Percentiles rank a stretch among this genome's conserved stretches.
These are phyloP conservation scores for Camptophora hylomeconis DNA, from an alignment of 2,329 filamentous ascomycete genomes.

Conservation along the genomic window DNA sequence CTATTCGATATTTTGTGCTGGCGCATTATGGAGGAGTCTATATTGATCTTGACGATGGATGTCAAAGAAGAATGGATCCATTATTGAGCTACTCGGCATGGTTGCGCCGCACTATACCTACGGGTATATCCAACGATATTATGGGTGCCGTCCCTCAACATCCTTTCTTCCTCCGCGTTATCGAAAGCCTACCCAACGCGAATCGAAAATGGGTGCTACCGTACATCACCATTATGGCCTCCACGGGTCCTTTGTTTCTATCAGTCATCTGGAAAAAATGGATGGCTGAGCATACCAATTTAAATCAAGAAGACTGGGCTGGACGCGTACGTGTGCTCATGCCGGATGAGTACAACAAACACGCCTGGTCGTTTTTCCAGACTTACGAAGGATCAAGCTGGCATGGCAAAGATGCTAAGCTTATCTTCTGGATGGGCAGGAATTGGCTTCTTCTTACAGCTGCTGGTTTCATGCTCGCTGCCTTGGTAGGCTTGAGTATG, in stretches of 20 bases:
- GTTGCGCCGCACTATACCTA: conserved; percentile 59
- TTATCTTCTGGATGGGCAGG: conserved; percentile 53
- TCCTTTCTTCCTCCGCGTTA: conserved; percentile 59
- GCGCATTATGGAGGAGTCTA: conserved; percentile 69
- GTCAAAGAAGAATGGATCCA: conserved; percentile 54
- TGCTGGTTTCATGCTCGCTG: conserved; percentile 36
- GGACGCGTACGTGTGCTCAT: conserved; percentile 54
- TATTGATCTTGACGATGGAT: conserved; percentile 66
- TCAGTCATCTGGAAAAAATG: conserved; percentile 67
- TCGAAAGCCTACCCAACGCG: conserved; percentile 54
- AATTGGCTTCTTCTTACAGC: conserved; percentile 44
- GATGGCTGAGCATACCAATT: conserved; percentile 35
- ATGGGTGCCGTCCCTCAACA: conserved; percentile 63
- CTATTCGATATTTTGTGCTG: conserved; percentile 68
- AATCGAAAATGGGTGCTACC: conserved; percentile 55
- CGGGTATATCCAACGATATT: conserved; percentile 68
- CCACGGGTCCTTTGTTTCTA: conserved; percentile 62
- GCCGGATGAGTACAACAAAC: conserved; percentile 55
- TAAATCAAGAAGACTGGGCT: conserved; percentile 28
- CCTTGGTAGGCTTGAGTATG: conserved; percentile 32
- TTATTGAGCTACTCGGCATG: conserved; percentile 57
- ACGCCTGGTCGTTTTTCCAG: conserved; percentile 60
- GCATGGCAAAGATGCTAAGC: conserved; percentile 49
- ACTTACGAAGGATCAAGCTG: conserved; percentile 52
- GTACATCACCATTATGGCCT: conserved; percentile 71